Percentiles rank a stretch among this genome's conserved stretches.
phyloP scores from a whole-genome alignment of 345 rosid species.

The Camelina sativa region DNA sequence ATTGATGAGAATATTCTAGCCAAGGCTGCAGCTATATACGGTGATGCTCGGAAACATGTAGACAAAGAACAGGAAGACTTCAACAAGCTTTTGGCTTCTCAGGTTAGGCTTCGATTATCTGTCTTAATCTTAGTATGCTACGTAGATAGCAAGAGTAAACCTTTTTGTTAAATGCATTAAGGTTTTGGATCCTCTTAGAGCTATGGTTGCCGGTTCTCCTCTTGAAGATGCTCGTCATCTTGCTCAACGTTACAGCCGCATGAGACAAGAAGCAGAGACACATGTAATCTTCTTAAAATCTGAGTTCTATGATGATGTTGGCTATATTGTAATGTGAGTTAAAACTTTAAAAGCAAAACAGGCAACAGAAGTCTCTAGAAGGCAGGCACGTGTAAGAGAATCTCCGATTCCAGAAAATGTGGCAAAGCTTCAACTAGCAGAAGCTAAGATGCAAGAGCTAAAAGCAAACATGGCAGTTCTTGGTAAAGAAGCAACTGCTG shows the following conservation, averaged over 20 bases:
- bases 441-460: conserved; percentile 80
- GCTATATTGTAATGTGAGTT: conserved; percentile 42
- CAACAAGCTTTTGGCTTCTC: conserved; percentile 67
- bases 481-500: conserved; percentile 97
- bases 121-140: conserved; percentile 1
- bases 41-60: conserved; percentile 87
- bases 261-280: conserved; percentile 98
- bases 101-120: conserved; percentile 52
- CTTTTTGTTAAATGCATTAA: not conserved
- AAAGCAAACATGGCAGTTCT: conserved; percentile 94
- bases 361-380: conserved; percentile 80
- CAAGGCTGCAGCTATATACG: conserved; percentile 89
- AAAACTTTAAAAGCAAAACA: conserved; percentile 51
- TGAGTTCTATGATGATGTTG: conserved; percentile 1
- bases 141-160: not conserved
- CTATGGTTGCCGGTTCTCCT: conserved; percentile 78
- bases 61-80: conserved; percentile 93
- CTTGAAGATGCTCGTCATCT: conserved; percentile 97
- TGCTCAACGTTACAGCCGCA: conserved; percentile 96
- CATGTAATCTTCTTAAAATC: conserved; percentile 56
- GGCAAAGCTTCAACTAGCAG: conserved; percentile 86
- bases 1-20: conserved; percentile 78
- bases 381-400: conserved; percentile 84
- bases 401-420: conserved; percentile 87
- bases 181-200: conserved; percentile 90